Conservation (phyloP, 257 asterid genomes). For the Penstemon davidsonii region DNA sequence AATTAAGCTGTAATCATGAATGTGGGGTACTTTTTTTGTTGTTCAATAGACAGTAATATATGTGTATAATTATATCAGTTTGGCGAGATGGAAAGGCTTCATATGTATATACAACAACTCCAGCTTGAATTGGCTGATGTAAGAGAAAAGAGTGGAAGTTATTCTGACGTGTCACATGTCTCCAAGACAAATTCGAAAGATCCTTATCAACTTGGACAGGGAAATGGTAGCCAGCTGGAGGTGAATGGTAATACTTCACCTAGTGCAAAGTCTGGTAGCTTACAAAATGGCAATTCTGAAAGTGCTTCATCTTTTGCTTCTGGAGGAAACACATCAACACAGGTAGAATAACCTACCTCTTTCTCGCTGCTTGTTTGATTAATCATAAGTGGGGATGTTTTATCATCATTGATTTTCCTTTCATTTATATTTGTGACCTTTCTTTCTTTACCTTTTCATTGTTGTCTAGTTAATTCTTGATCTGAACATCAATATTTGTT, state of each 20-base stretch:
- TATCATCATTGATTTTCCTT: background rate
- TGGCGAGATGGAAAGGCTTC: slow-evolving; percentile 78
- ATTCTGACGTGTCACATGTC: slow-evolving; percentile 50
- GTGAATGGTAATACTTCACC: slow-evolving; percentile 47
- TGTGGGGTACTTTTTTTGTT: background rate
- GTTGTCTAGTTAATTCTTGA: background rate
- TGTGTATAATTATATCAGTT: slow-evolving; percentile 37
- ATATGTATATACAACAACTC: slow-evolving; percentile 71
- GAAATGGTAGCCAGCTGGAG: slow-evolving; percentile 51
- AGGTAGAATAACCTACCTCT: slow-evolving; percentile 41
- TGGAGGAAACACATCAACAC: slow-evolving; percentile 45
- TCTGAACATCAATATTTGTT: background rate
- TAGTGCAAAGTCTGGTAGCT: slow-evolving; percentile 40
- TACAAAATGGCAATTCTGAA: slow-evolving; percentile 55
- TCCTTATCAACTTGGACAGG: slow-evolving; percentile 54
- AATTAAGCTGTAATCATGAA: slow-evolving; percentile 16
- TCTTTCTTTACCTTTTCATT: background rate
- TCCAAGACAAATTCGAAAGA: slow-evolving; percentile 48
- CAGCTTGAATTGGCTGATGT: slow-evolving; percentile 70
- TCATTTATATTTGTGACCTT: slow-evolving; percentile 2
- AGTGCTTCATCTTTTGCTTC: slow-evolving; percentile 40
- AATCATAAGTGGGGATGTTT: slow-evolving; percentile 10
- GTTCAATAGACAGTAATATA: slow-evolving; percentile 18
- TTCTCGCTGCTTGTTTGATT: slow-evolving; percentile 5
- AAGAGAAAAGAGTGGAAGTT: slow-evolving; percentile 67